Conservation (phyloP, 2,329 filamentous ascomycete species). For the Neurospora sp. region DNA sequence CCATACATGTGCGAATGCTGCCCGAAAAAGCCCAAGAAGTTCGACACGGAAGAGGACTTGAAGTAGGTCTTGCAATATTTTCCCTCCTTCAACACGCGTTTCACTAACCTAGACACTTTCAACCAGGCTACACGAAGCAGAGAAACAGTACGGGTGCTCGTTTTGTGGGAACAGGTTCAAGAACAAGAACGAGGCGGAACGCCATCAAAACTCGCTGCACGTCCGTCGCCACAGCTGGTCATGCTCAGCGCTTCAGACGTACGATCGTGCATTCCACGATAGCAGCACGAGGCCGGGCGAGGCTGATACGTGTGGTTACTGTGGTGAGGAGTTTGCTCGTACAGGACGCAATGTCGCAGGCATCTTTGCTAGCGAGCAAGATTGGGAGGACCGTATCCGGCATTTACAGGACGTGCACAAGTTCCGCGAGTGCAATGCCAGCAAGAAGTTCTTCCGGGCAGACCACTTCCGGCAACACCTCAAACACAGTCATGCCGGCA, state of each 20-base stretch:
- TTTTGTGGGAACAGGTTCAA: constrained; percentile 96
- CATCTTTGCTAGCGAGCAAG: constrained; percentile 55
- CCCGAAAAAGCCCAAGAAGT: constrained; percentile 94
- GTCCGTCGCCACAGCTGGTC: constrained; percentile 93
- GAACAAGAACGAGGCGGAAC: constrained; percentile 96
- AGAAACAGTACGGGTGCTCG: constrained; percentile 91
- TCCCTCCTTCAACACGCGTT: not conserved
- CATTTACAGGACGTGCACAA: constrained; percentile 91
- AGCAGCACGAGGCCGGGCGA: constrained; percentile 58
- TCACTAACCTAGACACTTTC: constrained; percentile 7
- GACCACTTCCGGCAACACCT: constrained; percentile 97
- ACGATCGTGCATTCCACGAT: constrained; percentile 77
- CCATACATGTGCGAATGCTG: constrained; percentile 81
- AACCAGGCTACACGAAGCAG: constrained; percentile 71
- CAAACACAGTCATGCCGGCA: constrained; percentile 93
- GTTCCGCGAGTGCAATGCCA: constrained; percentile 94
- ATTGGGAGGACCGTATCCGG: constrained; percentile 79
- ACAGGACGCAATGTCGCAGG: constrained; percentile 31
- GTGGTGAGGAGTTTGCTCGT: constrained; percentile 75
- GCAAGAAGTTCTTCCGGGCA: constrained; percentile 95
- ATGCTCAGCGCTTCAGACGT: constrained; percentile 73
- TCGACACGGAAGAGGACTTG: constrained; percentile 74
- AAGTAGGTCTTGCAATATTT: constrained; percentile 48
- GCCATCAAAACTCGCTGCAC: constrained; percentile 92
- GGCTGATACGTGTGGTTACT: constrained; percentile 85